These are phyloP conservation scores for Amanita pseudoporphyria DNA, from an alignment of 768 basidiomycete genomes.

Conservation along the genomic window DNA sequence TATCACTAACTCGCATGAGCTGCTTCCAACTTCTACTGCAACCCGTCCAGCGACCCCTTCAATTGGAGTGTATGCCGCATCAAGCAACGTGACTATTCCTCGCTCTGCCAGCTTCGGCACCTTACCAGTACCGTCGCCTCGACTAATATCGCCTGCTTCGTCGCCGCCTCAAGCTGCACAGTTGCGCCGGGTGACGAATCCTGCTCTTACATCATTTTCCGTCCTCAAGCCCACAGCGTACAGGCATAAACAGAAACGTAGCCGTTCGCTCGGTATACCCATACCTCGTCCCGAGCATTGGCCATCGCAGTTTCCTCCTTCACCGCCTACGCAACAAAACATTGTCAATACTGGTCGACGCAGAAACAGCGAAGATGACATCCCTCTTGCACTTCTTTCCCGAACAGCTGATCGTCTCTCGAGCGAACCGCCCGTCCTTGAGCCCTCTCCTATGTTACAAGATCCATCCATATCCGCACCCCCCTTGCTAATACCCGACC, in stretches of 20 bases:
- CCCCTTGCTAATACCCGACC: neutral
- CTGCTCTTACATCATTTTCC: conserved; percentile 1
- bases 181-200: neutral
- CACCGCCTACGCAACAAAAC: conserved; percentile 1
- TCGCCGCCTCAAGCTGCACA: neutral
- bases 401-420: neutral
- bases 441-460: neutral
- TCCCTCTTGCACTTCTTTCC: conserved; percentile 3
- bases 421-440: neutral
- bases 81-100: conserved; percentile 3
- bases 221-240: conserved; percentile 6
- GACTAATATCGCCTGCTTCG: conserved; percentile 4
- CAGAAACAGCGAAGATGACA: neutral
- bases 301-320: conserved; percentile 4
- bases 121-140: neutral
- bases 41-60: conserved; percentile 10
- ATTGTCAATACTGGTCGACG: neutral
- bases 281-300: conserved; percentile 1
- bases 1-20: conserved; percentile 2
- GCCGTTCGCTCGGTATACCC: conserved; percentile 4
- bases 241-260: conserved; percentile 2
- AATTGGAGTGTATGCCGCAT: conserved; percentile 2
- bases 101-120: neutral
- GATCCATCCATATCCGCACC: conserved; percentile 1
- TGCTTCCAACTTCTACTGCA: conserved; percentile 12